phyloP scores from a whole-genome alignment of 768 basidiomycete genomes.

The Trichaptum fuscoviolaceum region DNA sequence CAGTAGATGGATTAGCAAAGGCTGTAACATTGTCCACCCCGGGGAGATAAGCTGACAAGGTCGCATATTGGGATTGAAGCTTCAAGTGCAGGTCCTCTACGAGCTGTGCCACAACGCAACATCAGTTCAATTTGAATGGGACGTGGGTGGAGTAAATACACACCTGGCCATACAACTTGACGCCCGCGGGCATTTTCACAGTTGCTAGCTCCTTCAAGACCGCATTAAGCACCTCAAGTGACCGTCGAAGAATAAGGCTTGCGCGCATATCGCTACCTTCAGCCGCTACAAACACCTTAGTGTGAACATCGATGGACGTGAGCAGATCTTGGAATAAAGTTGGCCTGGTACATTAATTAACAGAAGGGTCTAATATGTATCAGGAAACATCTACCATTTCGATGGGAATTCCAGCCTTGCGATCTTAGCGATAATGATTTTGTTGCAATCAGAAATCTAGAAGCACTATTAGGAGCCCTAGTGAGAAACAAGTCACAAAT shows the following conservation, averaged over 20 bases:
- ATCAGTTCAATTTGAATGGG: constrained; percentile 7
- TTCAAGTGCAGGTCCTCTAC: constrained; percentile 45
- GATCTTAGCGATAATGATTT: constrained; percentile 68
- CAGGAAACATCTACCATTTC: constrained; percentile 48
- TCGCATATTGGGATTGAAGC: constrained; percentile 60
- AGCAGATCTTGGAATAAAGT: constrained; percentile 51
- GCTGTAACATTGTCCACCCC: constrained; percentile 27
- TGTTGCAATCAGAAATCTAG: constrained; percentile 77
- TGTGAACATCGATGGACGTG: constrained; percentile 44
- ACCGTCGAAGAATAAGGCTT: constrained; percentile 49
- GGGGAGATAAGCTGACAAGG: constrained; percentile 37
- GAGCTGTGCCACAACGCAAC: constrained; percentile 35
- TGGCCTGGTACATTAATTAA: constrained; percentile 39
- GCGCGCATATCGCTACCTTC: constrained; percentile 37
- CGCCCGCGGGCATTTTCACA: constrained; percentile 64
- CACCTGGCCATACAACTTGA: constrained; percentile 63
- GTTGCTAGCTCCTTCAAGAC: constrained; percentile 66
- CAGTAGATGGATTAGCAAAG: constrained; percentile 33
- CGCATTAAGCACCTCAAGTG: constrained; percentile 57
- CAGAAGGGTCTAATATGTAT: background rate
- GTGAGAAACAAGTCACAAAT: background rate
- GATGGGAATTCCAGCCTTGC: constrained; percentile 72
- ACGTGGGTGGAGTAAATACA: constrained; percentile 13
- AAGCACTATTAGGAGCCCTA: constrained; percentile 11
- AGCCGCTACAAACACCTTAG: constrained; percentile 45